These are phyloP conservation scores for Hemisphaericaspora xylofermentans DNA, from an alignment of 1,139 yeast species.

Conservation along the genomic window DNA sequence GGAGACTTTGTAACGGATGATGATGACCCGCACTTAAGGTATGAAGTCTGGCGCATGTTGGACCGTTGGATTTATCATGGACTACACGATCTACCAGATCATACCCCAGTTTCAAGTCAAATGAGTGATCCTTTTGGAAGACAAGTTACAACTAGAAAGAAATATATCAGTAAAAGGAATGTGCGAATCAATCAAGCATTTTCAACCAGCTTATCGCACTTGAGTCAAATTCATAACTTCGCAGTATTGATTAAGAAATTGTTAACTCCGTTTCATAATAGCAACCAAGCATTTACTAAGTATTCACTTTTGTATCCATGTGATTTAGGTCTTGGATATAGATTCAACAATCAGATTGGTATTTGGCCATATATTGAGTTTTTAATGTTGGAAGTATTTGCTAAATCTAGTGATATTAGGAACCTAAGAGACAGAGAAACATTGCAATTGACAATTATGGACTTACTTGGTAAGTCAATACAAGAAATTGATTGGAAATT, in stretches of 20 bases:
- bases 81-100: slow-evolving; percentile 18
- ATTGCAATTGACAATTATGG: slow-evolving; percentile 55
- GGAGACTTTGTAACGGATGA: slow-evolving; percentile 48
- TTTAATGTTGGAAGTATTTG: slow-evolving; percentile 64
- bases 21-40: slow-evolving; percentile 32
- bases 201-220: slow-evolving; percentile 33
- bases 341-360: slow-evolving; percentile 54
- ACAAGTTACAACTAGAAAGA: slow-evolving; percentile 16
- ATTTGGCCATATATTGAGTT: slow-evolving; percentile 82
- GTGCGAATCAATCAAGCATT: slow-evolving; percentile 36
- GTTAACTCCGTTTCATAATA: slow-evolving; percentile 24
- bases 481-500: slow-evolving; percentile 64
- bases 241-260: slow-evolving; percentile 46
- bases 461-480: slow-evolving; percentile 53
- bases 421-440: slow-evolving; percentile 38
- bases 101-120: slow-evolving; percentile 10
- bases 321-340: slow-evolving; percentile 59
- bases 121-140: slow-evolving; percentile 9
- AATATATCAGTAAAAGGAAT: slow-evolving; percentile 25
- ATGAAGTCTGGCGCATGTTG: slow-evolving; percentile 63
- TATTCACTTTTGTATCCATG: slow-evolving; percentile 57
- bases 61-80: slow-evolving; percentile 73
- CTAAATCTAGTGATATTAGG: slow-evolving; percentile 32
- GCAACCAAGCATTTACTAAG: slow-evolving; percentile 34
- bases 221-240: slow-evolving; percentile 65